Base-by-base conservation (phyloP, 768 basidiomycete species). In the Hortiboletus flavorubellus region DNA sequence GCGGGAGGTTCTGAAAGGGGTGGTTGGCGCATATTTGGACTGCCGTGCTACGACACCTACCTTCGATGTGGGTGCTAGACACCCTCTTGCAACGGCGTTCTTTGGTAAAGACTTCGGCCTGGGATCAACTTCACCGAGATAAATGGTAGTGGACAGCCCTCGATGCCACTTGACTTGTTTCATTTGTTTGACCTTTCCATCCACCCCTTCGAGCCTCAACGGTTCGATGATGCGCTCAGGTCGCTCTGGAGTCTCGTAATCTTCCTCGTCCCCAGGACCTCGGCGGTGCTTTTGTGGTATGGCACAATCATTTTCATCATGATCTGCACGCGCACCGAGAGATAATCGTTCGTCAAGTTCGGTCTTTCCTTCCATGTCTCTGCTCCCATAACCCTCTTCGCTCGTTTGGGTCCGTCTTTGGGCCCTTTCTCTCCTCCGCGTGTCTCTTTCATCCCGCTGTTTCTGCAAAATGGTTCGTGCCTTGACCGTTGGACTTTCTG, bases 251-350 rank as follows among this genome's bases (percentile, higher is more conserved):
- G 87, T 88, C 63, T 79, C 78, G 60, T 90, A 91, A 55, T 90
- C 89, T 61, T 86, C 90, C 29, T 91, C 89, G 26, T 93, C 91
- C 2, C 91, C 91, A 5, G 90, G 81, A 2, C 85, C 91, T 62
- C 84, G 74, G 49, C 68, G 71, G 71, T 91, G 87, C 57, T 68
- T 71, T 50, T 58, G 50, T 48, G 46, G 51, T 55, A 58, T 42
- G 57, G 71, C 58, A 29, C 57, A 59, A 46, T 63, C 65, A 34
- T 62, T 62, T 59, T 68, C 72, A 34, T 68, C 73, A 35, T 55
- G 58, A 21, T 55, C 62, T 21, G 26, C 40, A 43, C 39, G 51
- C 39, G 12, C 43, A 40, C 34, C 49, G 12, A 29, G 46, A 43
- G 56, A 47, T 43, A 18, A 41, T 21, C 44, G 51, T 33, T 56